Evolutionary conservation across 2,329 filamentous ascomycete genomes (phyloP), one percentile per base, ranked within the genome.

Genomic region (Albifimbria verrucaria): DNA sequence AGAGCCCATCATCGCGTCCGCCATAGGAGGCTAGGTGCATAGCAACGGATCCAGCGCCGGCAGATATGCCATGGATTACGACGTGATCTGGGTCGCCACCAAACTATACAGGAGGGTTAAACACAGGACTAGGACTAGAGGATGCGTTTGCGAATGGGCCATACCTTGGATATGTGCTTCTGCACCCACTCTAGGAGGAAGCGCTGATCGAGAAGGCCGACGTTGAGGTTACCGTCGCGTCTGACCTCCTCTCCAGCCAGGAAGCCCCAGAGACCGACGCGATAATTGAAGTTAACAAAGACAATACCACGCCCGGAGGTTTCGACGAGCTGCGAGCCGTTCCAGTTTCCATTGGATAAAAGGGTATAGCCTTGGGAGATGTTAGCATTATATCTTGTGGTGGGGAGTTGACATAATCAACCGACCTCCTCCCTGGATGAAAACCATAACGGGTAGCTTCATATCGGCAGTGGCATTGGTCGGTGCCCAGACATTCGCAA

Each of bases 221-320:
- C 81, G 61, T 89, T 89, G 9, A 87, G 72, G 48, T 78, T 75
- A 1, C 85, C 85, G 57, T 82, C 70, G 5, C 70, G 63, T 36
- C 76, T 74, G 10, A 88, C 73, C 25, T 77, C 71, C 39, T 82
- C 76, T 46, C 82, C 78, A 0, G 82, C 78, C 1, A 89, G 72
- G 58, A 88, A 89, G 0, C 85, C 86, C 59, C 80, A 80, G 0
- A 81, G 69, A 0, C 83, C 83, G 7, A 88, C 80, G 7, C 85
- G 77, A 61, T 86, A 86, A 66, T 85, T 83, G 64, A 86, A 84
- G 59, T 80, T 80, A 48, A 86, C 81, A 51, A 81, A 75, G 15
- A 86, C 68, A 47, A 86, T 70, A 55, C 71, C 73, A 23, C 70
- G 59, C 15, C 65, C 70, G 0, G 79, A 80, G 56, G 64, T 63